Base-by-base conservation (phyloP, 179 eudicot genomes). In the Spinacia oleracea region DNA sequence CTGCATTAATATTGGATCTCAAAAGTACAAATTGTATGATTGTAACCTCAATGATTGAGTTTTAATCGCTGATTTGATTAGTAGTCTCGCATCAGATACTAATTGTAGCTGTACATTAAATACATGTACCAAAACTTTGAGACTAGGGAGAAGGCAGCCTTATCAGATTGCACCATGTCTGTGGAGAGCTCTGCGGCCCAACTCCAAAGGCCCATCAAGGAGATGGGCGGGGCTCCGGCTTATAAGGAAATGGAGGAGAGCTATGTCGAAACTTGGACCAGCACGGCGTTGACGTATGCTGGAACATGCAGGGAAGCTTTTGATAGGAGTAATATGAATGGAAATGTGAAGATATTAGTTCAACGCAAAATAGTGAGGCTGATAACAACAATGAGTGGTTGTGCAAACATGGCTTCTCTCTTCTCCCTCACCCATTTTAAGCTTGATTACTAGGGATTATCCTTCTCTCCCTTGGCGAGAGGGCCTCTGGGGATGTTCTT, bases 191-290 rank as follows among this genome's bases (percentile, higher is more conserved):
- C 88, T 16, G 85, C 71, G 29, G 78, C 79, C 64, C 84, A 88
- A 66, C 82, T 88, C 0, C 73, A 75, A 11, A 60, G 81, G 73
- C 81, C 87, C 38, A 51, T 78, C 4, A 16, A 68, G 15, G 78
- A 72, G 62, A 50, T 80, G 82, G 66, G 77, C 38, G 32, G 31
- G 66, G 50, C 40, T 11, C 35, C 27, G 63, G 76, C 55, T 27
- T 76, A 18, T 62, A 43, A 62, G 10, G 55, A 70, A 29, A 71
- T 68, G 77, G 77, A 81, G 53, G 80, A 81, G 40, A 81, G 85
- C n/a, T 81, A 84, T 56, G 84, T 87, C 8, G 77, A 81, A 60
- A 89, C 90, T 0, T 89, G 91, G 90, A 86, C 87, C 0, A 88
- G 91, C 77, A 83, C 91, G 0, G 89, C 89, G 0, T 9, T 89